Conservation (phyloP, 129 eudicot genomes). For the Tagetes erecta region DNA sequence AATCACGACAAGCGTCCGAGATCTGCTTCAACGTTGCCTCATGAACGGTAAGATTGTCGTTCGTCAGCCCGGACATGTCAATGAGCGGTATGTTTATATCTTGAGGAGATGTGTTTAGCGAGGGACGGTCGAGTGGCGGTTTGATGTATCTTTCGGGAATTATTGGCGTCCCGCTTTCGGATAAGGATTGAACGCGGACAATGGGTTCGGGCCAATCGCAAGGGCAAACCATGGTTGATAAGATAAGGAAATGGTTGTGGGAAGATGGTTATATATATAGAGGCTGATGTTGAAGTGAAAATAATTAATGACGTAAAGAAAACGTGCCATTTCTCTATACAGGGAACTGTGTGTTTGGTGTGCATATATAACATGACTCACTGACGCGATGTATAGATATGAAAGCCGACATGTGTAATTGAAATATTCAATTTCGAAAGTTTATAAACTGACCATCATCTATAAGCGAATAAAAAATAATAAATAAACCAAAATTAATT, state of each 20-base stretch:
- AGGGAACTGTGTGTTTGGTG: not conserved
- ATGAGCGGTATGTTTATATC: constrained; percentile 65
- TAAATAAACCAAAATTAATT: no score
- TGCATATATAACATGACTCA: not conserved
- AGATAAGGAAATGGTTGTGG: not conserved
- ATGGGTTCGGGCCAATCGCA: constrained; percentile 85
- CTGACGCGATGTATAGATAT: not conserved
- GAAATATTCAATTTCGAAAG: not conserved
- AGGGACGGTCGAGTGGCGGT: constrained; percentile 62
- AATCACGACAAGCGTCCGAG: constrained; percentile 57
- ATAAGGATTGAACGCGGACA: constrained; percentile 71
- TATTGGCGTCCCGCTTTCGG: constrained; percentile 36
- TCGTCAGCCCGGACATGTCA: constrained; percentile 50
- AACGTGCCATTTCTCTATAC: not conserved
- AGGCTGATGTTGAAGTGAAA: not conserved
- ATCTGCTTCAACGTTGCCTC: constrained; percentile 33
- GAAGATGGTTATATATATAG: not conserved
- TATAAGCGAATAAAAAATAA: no score
- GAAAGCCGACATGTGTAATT: not conserved
- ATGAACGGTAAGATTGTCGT: constrained; percentile 20
- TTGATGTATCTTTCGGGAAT: constrained; percentile 71
- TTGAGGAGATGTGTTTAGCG: not conserved
- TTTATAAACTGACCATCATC: not conserved
- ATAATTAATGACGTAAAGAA: not conserved
- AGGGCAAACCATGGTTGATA: constrained; percentile 23